Evolutionary conservation across 371 early-diverging fungal genomes (phyloP).

Genomic region (Catenaria anguillulae): DNA sequence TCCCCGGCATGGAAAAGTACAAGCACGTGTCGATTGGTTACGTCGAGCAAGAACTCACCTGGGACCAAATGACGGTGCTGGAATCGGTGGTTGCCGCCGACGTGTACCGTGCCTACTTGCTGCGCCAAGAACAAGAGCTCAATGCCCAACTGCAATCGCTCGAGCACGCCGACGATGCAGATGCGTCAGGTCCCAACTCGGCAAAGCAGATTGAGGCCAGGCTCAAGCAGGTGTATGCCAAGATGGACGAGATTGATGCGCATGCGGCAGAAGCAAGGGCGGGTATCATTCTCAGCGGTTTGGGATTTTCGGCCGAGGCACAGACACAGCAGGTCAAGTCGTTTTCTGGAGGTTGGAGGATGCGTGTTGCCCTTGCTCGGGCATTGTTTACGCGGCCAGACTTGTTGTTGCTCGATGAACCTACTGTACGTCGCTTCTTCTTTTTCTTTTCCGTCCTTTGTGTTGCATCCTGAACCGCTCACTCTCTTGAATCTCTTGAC

Average conservation of each 20-base stretch:
- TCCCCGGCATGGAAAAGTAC: slow-evolving; percentile 28
- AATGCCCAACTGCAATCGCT: slow-evolving; percentile 25
- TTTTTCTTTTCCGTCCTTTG: slow-evolving; percentile 4
- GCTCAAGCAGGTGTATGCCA: slow-evolving; percentile 64
- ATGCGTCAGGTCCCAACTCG: slow-evolving; percentile 31
- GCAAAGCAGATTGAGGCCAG: slow-evolving; percentile 42
- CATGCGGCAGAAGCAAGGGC: slow-evolving; percentile 91
- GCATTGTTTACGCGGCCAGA: slow-evolving; percentile 80
- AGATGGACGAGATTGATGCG: slow-evolving; percentile 82
- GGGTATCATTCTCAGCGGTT: slow-evolving; percentile 78
- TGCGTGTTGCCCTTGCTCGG: slow-evolving; percentile 89
- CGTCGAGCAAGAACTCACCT: slow-evolving; percentile 94
- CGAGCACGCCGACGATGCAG: slow-evolving; percentile 20
- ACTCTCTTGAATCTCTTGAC: slow-evolving; percentile 25
- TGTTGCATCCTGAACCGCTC: background rate
- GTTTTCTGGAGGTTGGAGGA: slow-evolving; percentile 92
- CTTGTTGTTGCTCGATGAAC: slow-evolving; percentile 96
- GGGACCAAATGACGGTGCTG: slow-evolving; percentile 75
- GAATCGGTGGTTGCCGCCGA: slow-evolving; percentile 85
- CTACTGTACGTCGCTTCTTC: slow-evolving; percentile 70
- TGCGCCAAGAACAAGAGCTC: slow-evolving; percentile 65
- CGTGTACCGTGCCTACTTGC: slow-evolving; percentile 77
- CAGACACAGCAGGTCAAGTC: slow-evolving; percentile 68
- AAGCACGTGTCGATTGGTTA: slow-evolving; percentile 53
- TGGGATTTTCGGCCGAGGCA: slow-evolving; percentile 76